Conservation (phyloP, 192 early-diverging fungal genomes). For the Thamnidium elegans region DNA sequence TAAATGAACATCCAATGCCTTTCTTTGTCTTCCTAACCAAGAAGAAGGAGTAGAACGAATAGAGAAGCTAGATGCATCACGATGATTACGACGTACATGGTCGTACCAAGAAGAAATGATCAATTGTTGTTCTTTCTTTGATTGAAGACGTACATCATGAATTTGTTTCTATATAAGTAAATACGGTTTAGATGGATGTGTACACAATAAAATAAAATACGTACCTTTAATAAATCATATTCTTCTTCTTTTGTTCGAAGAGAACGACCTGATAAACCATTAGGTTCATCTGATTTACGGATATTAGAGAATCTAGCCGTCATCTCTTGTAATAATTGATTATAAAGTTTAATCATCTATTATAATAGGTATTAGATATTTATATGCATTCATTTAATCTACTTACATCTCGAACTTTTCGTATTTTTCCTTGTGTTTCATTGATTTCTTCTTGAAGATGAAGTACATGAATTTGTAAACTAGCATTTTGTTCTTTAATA, state of each 20-base stretch:
- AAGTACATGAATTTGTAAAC: slow-evolving; percentile 43
- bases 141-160: slow-evolving; percentile 67
- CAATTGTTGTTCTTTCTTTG: slow-evolving; percentile 72
- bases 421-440: slow-evolving; percentile 27
- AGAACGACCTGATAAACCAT: slow-evolving; percentile 5
- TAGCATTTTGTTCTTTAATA: slow-evolving; percentile 51
- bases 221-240: slow-evolving; percentile 35
- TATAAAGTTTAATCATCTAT: slow-evolving; percentile 37
- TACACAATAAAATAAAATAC: not conserved
- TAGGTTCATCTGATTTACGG: slow-evolving; percentile 23
- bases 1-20: slow-evolving; percentile 55
- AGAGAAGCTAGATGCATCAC: slow-evolving; percentile 44
- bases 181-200: not conserved
- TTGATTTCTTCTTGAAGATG: slow-evolving; percentile 39
- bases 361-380: not conserved
- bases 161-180: slow-evolving; percentile 59
- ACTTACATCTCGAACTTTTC: slow-evolving; percentile 36
- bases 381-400: not conserved
- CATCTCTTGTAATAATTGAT: slow-evolving; percentile 29
- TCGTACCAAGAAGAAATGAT: slow-evolving; percentile 84
- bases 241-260: slow-evolving; percentile 38
- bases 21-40: slow-evolving; percentile 73
- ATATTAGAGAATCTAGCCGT: slow-evolving; percentile 6
- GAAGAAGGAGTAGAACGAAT: slow-evolving; percentile 55
- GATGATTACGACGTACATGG: slow-evolving; percentile 39